These are phyloP conservation scores for Phytopythium chamaehyphon DNA, from an alignment of 352 stramenopile species.

Conservation along the genomic window DNA sequence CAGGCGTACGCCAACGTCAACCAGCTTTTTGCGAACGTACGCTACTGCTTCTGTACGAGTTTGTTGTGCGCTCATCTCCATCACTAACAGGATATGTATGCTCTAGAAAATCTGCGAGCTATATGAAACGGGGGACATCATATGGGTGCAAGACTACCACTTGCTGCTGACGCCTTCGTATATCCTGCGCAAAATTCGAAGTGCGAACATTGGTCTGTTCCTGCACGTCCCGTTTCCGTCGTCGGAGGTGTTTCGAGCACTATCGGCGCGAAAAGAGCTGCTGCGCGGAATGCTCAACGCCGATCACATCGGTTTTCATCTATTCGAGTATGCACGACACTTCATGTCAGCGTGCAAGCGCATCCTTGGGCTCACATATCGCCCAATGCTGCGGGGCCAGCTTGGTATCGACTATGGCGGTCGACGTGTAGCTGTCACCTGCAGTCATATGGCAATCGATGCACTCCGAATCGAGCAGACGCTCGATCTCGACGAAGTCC, in stretches of 20 bases:
- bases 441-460: conserved; percentile 90
- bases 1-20: conserved; percentile 94
- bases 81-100: neutral
- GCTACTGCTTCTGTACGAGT: conserved; percentile 56
- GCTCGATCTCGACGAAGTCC: conserved; percentile 32
- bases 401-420: conserved; percentile 95
- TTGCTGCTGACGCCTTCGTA: conserved; percentile 96
- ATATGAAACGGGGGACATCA: conserved; percentile 78
- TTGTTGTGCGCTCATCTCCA: conserved; percentile 46
- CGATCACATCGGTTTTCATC: conserved; percentile 92
- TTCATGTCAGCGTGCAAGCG: conserved; percentile 91
- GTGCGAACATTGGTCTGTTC: conserved; percentile 94
- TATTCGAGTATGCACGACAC: conserved; percentile 92
- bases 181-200: conserved; percentile 86
- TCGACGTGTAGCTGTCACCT: conserved; percentile 91
- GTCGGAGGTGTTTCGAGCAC: conserved; percentile 96
- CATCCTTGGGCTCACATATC: conserved; percentile 93
- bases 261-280: conserved; percentile 91
- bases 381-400: conserved; percentile 88
- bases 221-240: conserved; percentile 98
- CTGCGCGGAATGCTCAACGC: conserved; percentile 88
- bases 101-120: conserved; percentile 62
- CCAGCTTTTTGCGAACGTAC: conserved; percentile 82
- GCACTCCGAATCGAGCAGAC: conserved; percentile 48
- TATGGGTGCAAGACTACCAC: conserved; percentile 99